Evolutionary conservation across 371 early-diverging fungal genomes (phyloP).

Genomic region (Haplosporangium sp.): DNA sequence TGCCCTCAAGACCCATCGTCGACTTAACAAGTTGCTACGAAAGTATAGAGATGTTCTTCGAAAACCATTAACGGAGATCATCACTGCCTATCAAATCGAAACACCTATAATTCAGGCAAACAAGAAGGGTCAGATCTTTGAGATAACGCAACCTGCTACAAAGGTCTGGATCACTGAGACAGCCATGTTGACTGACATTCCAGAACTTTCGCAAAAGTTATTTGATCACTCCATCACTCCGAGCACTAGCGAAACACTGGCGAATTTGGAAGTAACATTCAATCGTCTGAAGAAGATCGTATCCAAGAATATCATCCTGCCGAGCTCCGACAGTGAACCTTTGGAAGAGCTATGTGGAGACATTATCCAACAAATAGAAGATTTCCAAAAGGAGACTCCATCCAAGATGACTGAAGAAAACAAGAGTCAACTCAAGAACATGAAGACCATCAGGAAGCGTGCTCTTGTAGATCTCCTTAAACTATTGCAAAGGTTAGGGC

Average conservation of each 20-base stretch:
- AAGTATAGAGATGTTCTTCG: slow-evolving; percentile 84
- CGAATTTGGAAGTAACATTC: slow-evolving; percentile 52
- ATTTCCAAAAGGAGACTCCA: slow-evolving; percentile 69
- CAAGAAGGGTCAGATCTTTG: slow-evolving; percentile 42
- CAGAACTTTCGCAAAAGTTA: slow-evolving; percentile 22
- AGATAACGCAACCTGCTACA: slow-evolving; percentile 33
- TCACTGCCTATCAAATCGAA: slow-evolving; percentile 72
- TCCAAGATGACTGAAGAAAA: slow-evolving; percentile 74
- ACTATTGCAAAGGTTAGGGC: slow-evolving; percentile 82
- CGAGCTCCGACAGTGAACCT: slow-evolving; percentile 37
- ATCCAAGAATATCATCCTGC: slow-evolving; percentile 34
- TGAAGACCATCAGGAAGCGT: slow-evolving; percentile 87
- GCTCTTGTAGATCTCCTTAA: slow-evolving; percentile 89
- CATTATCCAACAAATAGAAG: slow-evolving; percentile 55
- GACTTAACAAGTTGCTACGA: slow-evolving; percentile 89
- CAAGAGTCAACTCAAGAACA: slow-evolving; percentile 76
- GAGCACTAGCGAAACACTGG: slow-evolving; percentile 43
- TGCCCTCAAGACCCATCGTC: slow-evolving; percentile 91
- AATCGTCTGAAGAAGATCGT: slow-evolving; percentile 41
- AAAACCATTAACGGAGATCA: slow-evolving; percentile 82
- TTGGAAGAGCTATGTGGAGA: slow-evolving; percentile 54
- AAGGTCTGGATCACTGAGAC: slow-evolving; percentile 52
- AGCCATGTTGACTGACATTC: slow-evolving; percentile 15
- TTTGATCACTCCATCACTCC: slow-evolving; percentile 29
- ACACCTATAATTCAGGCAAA: slow-evolving; percentile 43